Evolutionary conservation across 495 filamentous ascomycete genomes (phyloP).

Genomic region (Amniculicola lignicola): DNA sequence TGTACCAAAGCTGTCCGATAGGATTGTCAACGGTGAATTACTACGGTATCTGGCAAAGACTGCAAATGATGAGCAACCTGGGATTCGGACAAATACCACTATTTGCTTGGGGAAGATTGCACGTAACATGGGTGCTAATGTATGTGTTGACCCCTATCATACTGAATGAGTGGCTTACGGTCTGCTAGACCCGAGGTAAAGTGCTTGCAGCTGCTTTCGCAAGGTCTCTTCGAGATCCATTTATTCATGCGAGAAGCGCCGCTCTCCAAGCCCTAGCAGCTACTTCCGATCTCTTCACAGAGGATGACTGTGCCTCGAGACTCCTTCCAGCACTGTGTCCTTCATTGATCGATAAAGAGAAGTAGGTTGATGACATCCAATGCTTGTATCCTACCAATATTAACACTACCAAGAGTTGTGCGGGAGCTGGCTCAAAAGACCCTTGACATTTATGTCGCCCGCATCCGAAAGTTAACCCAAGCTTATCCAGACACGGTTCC

Average conservation of each 20-base stretch:
- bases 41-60: constrained; percentile 90
- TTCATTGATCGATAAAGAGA: constrained; percentile 81
- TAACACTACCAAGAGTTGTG: constrained; percentile 53
- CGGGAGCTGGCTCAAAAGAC: constrained; percentile 90
- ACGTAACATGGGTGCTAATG: constrained; percentile 72
- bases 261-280: constrained; percentile 79
- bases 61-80: constrained; percentile 94
- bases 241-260: constrained; percentile 87
- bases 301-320: constrained; percentile 83
- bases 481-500: constrained; percentile 78
- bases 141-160: too few species aligned
- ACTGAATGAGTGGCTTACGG: too few species aligned
- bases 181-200: constrained; percentile 67
- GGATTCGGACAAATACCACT: constrained; percentile 95
- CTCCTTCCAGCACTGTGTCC: constrained; percentile 83
- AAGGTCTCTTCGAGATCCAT: constrained; percentile 85
- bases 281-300: constrained; percentile 79
- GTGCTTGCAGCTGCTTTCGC: constrained; percentile 90
- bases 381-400: not conserved
- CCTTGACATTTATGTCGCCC: constrained; percentile 81
- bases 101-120: constrained; percentile 96
- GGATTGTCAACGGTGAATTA: constrained; percentile 89
- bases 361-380: constrained; percentile 45
- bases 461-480: constrained; percentile 70
- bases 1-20: constrained; percentile 83